Evolutionary conservation across 2,329 filamentous ascomycete genomes (phyloP).

Genomic region (Monosporascus cannonballus): DNA sequence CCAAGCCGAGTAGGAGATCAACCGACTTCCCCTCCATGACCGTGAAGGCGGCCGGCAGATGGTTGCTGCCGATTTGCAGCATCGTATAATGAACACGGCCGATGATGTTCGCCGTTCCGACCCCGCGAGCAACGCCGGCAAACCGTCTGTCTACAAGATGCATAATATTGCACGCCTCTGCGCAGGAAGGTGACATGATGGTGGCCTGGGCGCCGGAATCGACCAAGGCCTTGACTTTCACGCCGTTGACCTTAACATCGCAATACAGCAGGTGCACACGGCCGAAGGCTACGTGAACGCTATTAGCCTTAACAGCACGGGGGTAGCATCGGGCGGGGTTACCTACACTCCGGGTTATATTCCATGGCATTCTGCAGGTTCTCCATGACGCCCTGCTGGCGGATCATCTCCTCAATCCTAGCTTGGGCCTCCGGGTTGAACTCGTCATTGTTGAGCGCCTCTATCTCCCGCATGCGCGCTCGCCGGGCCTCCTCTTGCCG

Average conservation of each 20-base stretch:
- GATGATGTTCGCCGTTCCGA: conserved; percentile 90
- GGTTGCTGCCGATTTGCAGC: conserved; percentile 84
- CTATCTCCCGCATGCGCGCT: conserved; percentile 77
- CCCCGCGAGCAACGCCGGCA: conserved; percentile 84
- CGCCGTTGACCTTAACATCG: conserved; percentile 87
- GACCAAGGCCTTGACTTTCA: conserved; percentile 90
- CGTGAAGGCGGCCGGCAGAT: conserved; percentile 90
- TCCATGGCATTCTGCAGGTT: conserved; percentile 96
- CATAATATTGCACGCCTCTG: conserved; percentile 92
- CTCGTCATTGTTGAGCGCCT: conserved; percentile 82
- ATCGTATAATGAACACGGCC: conserved; percentile 92
- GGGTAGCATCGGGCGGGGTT: neutral
- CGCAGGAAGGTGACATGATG: conserved; percentile 95
- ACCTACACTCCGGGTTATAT: conserved; percentile 88
- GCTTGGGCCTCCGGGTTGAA: conserved; percentile 89
- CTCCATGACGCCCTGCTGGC: conserved; percentile 88
- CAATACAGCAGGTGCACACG: conserved; percentile 95
- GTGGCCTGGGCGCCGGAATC: conserved; percentile 97
- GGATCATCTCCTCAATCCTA: conserved; percentile 95
- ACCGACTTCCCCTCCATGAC: conserved; percentile 99
- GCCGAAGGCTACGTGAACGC: conserved; percentile 66
- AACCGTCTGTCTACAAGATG: conserved; percentile 89
- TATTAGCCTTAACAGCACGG: conserved; percentile 12
- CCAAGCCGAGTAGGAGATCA: conserved; percentile 83
- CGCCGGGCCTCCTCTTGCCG: conserved; percentile 66